phyloP scores from a whole-genome alignment of 176 grass and related monocot genomes.

The Musa acuminata region DNA sequence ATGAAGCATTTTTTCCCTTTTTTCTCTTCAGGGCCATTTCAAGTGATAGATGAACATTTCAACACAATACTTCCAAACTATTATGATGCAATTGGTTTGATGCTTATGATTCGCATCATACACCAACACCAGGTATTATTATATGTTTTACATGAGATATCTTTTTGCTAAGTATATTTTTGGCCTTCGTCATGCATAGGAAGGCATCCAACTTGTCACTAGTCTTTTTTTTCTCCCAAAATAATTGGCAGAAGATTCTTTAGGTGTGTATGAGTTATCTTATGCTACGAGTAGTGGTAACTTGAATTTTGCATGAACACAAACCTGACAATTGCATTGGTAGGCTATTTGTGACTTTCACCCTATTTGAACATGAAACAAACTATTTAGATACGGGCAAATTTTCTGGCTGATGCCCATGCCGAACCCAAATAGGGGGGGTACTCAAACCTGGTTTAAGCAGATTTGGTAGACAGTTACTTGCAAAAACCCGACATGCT shows the following conservation, averaged over 20 bases:
- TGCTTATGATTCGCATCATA: constrained; percentile 99
- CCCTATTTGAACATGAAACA: no score
- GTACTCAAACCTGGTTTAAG: no score
- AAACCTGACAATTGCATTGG: no score
- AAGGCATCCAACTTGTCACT: neutral
- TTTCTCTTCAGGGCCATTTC: constrained; percentile 67
- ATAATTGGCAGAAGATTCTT: neutral
- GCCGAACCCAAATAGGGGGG: no score
- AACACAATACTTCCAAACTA: constrained; percentile 73
- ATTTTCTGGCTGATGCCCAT: no score
- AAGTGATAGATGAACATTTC: constrained; percentile 96
- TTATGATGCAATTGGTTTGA: constrained; percentile 91
- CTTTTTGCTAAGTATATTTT: neutral
- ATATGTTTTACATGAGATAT: neutral
- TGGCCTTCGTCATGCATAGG: neutral
- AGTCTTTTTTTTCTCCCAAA: neutral
- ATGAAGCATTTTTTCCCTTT: neutral
- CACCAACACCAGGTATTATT: constrained; percentile 88
- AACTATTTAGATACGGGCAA: no score
- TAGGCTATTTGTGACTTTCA: no score
- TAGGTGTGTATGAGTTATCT: neutral
- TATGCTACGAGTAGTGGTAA: no score
- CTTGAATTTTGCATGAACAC: no score
- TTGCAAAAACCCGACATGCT: no score
- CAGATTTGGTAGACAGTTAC: no score